A percentile compares a stretch with the other conserved stretches of the same genome.
phyloP scores from a whole-genome alignment of 768 basidiomycete species.

The Neoboletus magnificus region DNA sequence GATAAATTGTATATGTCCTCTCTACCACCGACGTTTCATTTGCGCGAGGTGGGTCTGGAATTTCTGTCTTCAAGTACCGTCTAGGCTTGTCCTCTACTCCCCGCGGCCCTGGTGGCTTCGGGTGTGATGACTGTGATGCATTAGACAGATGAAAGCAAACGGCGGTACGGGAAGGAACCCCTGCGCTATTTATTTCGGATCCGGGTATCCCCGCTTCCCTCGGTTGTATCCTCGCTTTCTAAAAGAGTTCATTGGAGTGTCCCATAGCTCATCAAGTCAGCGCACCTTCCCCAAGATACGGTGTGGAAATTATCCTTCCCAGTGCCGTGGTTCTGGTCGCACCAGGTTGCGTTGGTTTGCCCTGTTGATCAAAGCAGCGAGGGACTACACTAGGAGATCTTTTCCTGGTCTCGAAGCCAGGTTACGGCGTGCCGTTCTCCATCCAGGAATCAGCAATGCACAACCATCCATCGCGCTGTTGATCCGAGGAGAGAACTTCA shows the following conservation, averaged over 20 bases:
- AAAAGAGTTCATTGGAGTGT: not conserved
- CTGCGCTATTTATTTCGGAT: conserved; percentile 8
- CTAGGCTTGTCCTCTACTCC: conserved; percentile 3
- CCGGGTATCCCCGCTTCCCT: conserved; percentile 7
- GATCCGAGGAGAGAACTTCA: conserved; percentile 23
- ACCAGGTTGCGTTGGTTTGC: not conserved
- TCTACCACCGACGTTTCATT: conserved; percentile 16
- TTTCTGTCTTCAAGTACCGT: conserved; percentile 6
- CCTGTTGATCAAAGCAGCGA: conserved; percentile 2
- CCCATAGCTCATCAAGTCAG: not conserved
- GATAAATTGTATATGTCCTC: conserved; percentile 4
- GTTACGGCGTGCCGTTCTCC: not conserved
- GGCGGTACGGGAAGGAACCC: not conserved
- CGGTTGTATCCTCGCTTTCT: conserved; percentile 2
- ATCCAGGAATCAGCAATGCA: conserved; percentile 7
- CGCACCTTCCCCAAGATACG: not conserved
- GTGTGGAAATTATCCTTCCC: not conserved
- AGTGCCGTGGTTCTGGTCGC: not conserved
- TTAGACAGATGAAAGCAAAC: not conserved
- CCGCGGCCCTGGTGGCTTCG: conserved; percentile 15
- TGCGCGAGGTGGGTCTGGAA: conserved; percentile 3
- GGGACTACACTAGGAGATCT: not conserved
- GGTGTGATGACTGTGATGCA: not conserved
- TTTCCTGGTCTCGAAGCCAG: not conserved
- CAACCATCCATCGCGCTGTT: not conserved